Evolutionary conservation across 2,329 filamentous ascomycete species (phyloP), one percentile per base, ranked within the genome.

Genomic region (Colletotrichum karsti): DNA sequence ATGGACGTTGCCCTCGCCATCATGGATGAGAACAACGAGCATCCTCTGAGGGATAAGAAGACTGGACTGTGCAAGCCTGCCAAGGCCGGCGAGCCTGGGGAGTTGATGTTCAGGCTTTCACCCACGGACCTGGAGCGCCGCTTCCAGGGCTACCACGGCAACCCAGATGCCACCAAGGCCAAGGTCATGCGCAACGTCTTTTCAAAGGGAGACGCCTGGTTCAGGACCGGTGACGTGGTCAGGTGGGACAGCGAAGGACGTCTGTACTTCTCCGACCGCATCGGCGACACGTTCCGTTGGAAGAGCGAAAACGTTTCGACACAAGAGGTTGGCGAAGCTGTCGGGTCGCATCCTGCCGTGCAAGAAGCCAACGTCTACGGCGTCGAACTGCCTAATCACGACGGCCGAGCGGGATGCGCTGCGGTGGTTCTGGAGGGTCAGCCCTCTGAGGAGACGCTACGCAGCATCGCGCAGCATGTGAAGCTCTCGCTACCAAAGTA

Each of bases 331-430:
- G 88, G 91, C n/a, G 88, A 94, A 75, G 88, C 89, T 0, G 79
- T 97, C 0, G 91, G 92, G 13, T 80, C 83, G 1, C 91, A 94
- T 75, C 83, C 90, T 0, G 82, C 83, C 1, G 84, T 97, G 13
- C 82, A 86, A 33, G 94, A 97, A 80, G 92, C 93, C 33, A 97
- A 97, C 73, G 94, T 97, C 28, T 97, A 97, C 74, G 94, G 94
- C 39, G 92, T 97, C 3, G 79, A 89, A 44, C 80, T 97, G 7
- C 94, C 94, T 0, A 85, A 92, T 71, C 93, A 97, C 75, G 94
- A 97, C 74, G 94, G 94, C 18, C 87, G 93, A 26, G 93, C 93
- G 0, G 94, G 94, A 2, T 97, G 94, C 73, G 94, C 91, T 0
- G 92, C 93, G 7, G 79, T 97, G 1, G 80, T 87, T 15, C 81